phyloP scores from a whole-genome alignment of 2,329 filamentous ascomycete genomes.

The Cercospora janseana region DNA sequence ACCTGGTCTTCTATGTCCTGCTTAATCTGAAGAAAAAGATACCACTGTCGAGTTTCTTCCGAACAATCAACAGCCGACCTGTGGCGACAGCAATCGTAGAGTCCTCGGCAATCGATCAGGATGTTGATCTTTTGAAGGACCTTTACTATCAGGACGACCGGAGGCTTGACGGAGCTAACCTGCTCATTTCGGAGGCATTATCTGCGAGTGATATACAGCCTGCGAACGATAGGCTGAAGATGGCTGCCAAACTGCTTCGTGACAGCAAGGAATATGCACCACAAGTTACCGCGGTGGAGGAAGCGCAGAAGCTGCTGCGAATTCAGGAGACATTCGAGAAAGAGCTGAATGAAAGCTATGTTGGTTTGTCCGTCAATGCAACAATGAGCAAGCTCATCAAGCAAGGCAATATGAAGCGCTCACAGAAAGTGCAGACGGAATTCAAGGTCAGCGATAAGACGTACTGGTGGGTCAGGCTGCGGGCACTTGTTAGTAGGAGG shows the following conservation, averaged over 20 bases:
- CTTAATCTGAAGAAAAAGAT: conserved; percentile 86
- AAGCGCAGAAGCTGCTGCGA: conserved; percentile 75
- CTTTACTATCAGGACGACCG: conserved; percentile 97
- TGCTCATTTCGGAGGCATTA: conserved; percentile 83
- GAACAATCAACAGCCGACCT: conserved; percentile 80
- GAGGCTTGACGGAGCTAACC: conserved; percentile 78
- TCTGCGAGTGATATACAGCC: conserved; percentile 67
- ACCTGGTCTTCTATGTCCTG: conserved; percentile 86
- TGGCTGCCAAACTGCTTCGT: conserved; percentile 76
- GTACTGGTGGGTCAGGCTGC: conserved; percentile 80
- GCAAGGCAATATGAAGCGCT: conserved; percentile 77
- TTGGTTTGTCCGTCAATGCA: conserved; percentile 83
- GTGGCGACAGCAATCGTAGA: conserved; percentile 88
- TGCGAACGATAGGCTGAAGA: conserved; percentile 80
- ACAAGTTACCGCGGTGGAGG: conserved; percentile 72
- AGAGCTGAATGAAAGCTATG: conserved; percentile 67
- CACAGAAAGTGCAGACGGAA: conserved; percentile 82
- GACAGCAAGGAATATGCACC: conserved; percentile 78
- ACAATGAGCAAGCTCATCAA: conserved; percentile 87
- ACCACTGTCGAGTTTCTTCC: conserved; percentile 87
- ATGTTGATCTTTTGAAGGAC: conserved; percentile 82
- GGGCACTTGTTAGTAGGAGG: conserved; percentile 82
- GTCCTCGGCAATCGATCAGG: conserved; percentile 74
- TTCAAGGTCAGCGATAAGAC: conserved; percentile 92
- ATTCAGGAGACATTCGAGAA: conserved; percentile 84